These are phyloP conservation scores for Trifolium pratense DNA, from an alignment of 306 rosid species.

Conservation along the genomic window DNA sequence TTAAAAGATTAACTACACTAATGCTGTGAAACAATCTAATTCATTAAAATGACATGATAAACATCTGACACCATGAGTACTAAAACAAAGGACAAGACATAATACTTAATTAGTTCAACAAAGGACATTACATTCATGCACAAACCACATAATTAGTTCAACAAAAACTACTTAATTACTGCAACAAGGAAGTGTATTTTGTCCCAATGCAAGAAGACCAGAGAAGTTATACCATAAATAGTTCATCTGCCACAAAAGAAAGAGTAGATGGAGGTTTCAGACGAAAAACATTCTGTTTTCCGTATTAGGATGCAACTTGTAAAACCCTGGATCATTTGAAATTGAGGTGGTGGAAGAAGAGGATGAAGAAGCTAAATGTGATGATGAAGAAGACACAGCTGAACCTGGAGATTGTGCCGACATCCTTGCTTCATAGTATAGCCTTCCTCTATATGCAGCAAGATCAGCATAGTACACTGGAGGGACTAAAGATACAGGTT, in stretches of 20 bases:
- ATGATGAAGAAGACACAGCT: slow-evolving; percentile 35
- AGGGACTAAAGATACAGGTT: slow-evolving; percentile 79
- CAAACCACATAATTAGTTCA: slow-evolving; percentile 48
- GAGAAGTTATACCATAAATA: background rate
- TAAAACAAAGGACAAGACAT: slow-evolving; percentile 1
- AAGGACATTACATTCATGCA: slow-evolving; percentile 73
- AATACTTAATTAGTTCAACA: background rate
- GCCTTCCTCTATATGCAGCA: slow-evolving; percentile 72
- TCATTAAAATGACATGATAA: background rate
- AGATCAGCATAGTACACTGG: slow-evolving; percentile 91
- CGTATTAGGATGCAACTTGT: slow-evolving; percentile 56
- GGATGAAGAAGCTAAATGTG: slow-evolving; percentile 33
- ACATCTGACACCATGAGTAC: background rate
- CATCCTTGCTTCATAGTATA: slow-evolving; percentile 58
- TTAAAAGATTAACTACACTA: too few species aligned
- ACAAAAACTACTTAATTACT: slow-evolving; percentile 44
- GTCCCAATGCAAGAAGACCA: slow-evolving; percentile 16
- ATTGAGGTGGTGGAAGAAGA: slow-evolving; percentile 39
- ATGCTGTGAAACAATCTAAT: too few species aligned
- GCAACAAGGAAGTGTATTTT: background rate
- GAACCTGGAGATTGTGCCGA: slow-evolving; percentile 42
- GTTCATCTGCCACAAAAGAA: background rate
- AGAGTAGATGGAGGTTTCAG: slow-evolving; percentile 31
- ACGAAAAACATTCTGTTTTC: slow-evolving; percentile 68
- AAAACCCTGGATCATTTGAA: slow-evolving; percentile 36